phyloP scores from a whole-genome alignment of 768 basidiomycete species.

The Calocera cornea region DNA sequence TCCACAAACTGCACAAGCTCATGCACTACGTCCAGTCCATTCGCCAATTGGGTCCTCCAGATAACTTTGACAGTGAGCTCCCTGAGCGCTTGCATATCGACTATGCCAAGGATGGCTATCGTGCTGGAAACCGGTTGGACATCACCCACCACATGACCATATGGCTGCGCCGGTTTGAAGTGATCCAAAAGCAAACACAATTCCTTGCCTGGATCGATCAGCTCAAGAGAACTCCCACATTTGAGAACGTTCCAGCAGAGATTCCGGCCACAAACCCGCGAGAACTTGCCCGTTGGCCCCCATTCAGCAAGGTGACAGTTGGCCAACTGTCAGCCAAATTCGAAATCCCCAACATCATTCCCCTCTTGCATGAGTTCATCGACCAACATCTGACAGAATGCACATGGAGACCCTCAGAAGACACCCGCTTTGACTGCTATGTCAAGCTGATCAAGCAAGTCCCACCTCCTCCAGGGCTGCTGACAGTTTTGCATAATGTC shows the following conservation, averaged over 20 bases:
- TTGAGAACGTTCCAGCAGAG: background rate
- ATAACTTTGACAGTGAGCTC: constrained; percentile 23
- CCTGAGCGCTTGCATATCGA: constrained; percentile 18
- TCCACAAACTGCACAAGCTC: background rate
- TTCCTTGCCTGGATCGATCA: background rate
- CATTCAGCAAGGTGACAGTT: too few relatives aligned
- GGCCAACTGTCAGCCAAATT: too few relatives aligned
- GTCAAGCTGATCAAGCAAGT: background rate
- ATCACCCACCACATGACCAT: background rate
- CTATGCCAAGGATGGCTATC: constrained; percentile 6
- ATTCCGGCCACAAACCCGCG: background rate
- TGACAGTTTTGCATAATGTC: background rate
- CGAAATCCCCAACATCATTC: too few relatives aligned
- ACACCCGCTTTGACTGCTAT: background rate
- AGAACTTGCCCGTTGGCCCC: too few relatives aligned
- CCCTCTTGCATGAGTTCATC: too few relatives aligned
- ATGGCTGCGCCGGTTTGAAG: background rate
- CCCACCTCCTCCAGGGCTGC: background rate
- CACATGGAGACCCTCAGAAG: too few relatives aligned
- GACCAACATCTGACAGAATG: too few relatives aligned
- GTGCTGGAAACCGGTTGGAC: background rate
- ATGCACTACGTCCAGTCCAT: background rate
- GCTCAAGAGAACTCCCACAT: background rate
- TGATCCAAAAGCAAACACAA: background rate
- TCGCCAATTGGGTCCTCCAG: constrained; percentile 12